These are phyloP conservation scores for Neurospora sp. DNA, from an alignment of 495 filamentous ascomycete genomes.

Conservation along the genomic window DNA sequence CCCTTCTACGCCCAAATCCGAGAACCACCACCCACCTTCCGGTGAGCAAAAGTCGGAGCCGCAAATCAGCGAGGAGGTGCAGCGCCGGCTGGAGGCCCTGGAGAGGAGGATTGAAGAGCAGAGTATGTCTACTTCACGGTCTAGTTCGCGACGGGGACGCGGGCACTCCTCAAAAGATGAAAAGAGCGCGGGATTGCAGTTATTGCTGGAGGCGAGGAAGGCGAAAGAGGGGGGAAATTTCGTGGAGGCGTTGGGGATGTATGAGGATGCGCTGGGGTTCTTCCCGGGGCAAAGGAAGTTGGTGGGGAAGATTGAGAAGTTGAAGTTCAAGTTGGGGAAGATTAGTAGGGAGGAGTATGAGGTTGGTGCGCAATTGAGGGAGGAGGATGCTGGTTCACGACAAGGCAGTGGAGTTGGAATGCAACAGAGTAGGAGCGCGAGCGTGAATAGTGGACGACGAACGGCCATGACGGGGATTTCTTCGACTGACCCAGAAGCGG, in stretches of 20 bases:
- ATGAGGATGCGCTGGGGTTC: slow-evolving; percentile 69
- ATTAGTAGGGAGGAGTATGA: background rate
- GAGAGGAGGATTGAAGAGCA: slow-evolving; percentile 66
- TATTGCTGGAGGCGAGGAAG: slow-evolving; percentile 83
- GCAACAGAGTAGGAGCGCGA: background rate
- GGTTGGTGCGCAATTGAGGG: background rate
- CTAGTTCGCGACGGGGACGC: slow-evolving; percentile 19
- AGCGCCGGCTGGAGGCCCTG: slow-evolving; percentile 68
- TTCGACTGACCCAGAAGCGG: background rate
- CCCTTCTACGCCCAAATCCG: background rate
- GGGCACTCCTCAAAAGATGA: slow-evolving; percentile 17
- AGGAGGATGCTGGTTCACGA: background rate
- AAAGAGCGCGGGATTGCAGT: slow-evolving; percentile 70
- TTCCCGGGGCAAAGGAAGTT: slow-evolving; percentile 86
- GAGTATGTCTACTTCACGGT: background rate
- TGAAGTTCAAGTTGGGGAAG: slow-evolving; percentile 51
- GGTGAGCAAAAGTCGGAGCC: slow-evolving; percentile 16
- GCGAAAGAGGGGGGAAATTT: slow-evolving; percentile 77
- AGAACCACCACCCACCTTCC: slow-evolving; percentile 22
- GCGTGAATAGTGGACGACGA: slow-evolving; percentile 3
- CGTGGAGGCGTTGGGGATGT: slow-evolving; percentile 70
- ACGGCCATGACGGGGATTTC: slow-evolving; percentile 14
- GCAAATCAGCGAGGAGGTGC: slow-evolving; percentile 64
- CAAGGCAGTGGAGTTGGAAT: background rate
- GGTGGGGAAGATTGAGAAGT: slow-evolving; percentile 57